A percentile compares a stretch with the other conserved stretches of the same genome.
Evolutionary conservation across 2,329 filamentous ascomycete genomes (phyloP).

Genomic region (Zasmidium cellare): DNA sequence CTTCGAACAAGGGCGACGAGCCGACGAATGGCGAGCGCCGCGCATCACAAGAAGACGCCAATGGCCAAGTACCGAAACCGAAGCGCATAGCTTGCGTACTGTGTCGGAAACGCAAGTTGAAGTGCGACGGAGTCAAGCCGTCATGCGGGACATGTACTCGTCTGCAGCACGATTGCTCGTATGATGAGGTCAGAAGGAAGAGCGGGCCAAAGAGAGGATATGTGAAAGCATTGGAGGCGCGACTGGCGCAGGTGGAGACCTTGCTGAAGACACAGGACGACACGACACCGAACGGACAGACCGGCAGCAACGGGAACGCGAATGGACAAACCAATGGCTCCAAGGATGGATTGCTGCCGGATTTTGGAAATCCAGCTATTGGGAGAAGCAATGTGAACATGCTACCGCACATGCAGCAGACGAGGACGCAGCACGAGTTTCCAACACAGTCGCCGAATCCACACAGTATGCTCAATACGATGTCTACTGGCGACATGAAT

Average conservation of each 20-base stretch:
- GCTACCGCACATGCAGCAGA: constrained; percentile 11
- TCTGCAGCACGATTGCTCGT: constrained; percentile 83
- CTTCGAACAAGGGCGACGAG: constrained; percentile 42
- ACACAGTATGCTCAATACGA: constrained; percentile 7
- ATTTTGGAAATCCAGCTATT: constrained; percentile 21
- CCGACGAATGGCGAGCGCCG: constrained; percentile 38
- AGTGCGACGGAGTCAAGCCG: constrained; percentile 81
- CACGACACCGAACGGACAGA: constrained; percentile 1
- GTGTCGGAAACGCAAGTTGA: constrained; percentile 87
- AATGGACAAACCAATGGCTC: neutral
- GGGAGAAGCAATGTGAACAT: constrained; percentile 13
- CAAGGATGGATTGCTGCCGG: constrained; percentile 16
- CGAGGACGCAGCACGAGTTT: constrained; percentile 10
- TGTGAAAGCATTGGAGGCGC: constrained; percentile 89
- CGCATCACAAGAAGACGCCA: constrained; percentile 55
- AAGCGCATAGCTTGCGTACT: constrained; percentile 95
- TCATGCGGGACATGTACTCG: constrained; percentile 86
- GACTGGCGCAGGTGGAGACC: constrained; percentile 84
- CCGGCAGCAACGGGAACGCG: neutral
- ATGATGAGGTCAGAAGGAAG: constrained; percentile 91
- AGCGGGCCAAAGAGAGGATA: constrained; percentile 93
- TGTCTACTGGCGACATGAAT: constrained; percentile 8
- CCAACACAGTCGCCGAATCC: constrained; percentile 10
- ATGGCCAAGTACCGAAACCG: constrained; percentile 40
- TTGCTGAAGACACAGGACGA: constrained; percentile 72